These are phyloP conservation scores for Pseudevernia furfuracea DNA, from an alignment of 495 filamentous ascomycete genomes.

Conservation along the genomic window DNA sequence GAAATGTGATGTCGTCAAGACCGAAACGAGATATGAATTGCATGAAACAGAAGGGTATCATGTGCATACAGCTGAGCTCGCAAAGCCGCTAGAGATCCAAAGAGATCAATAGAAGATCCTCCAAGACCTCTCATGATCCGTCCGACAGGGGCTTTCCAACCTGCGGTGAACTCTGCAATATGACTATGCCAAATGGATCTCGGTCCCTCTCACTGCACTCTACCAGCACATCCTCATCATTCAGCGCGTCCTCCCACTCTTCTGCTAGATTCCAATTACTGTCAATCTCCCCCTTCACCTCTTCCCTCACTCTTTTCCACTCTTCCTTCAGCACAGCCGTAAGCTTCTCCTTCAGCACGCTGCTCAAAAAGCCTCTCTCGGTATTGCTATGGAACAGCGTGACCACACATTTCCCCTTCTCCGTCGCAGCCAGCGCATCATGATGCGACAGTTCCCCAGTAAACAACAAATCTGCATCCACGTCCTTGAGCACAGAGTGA, in stretches of 20 bases:
- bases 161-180: constrained; percentile 35
- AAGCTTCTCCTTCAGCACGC: constrained; percentile 61
- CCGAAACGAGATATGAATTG: constrained; percentile 3
- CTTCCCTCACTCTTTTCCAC: constrained; percentile 41
- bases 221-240: constrained; percentile 51
- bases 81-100: background rate
- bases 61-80: background rate
- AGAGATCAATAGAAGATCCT: background rate
- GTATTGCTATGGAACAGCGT: constrained; percentile 87
- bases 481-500: constrained; percentile 59
- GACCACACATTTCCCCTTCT: constrained; percentile 79
- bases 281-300: constrained; percentile 31
- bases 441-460: constrained; percentile 94
- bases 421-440: constrained; percentile 74
- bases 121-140: constrained; percentile 1
- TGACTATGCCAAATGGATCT: constrained; percentile 68
- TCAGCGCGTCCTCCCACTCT: constrained; percentile 39
- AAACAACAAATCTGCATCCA: constrained; percentile 64
- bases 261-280: constrained; percentile 30
- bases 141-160: constrained; percentile 25
- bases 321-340: constrained; percentile 45
- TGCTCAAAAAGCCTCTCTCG: constrained; percentile 69
- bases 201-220: constrained; percentile 69
- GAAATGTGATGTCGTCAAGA: background rate
- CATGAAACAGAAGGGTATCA: constrained; percentile 4